A percentile compares a stretch with the other conserved stretches of the same genome.
These are phyloP conservation scores for Geosmithia morbida DNA, from an alignment of 2,329 filamentous ascomycete species.

Conservation along the genomic window DNA sequence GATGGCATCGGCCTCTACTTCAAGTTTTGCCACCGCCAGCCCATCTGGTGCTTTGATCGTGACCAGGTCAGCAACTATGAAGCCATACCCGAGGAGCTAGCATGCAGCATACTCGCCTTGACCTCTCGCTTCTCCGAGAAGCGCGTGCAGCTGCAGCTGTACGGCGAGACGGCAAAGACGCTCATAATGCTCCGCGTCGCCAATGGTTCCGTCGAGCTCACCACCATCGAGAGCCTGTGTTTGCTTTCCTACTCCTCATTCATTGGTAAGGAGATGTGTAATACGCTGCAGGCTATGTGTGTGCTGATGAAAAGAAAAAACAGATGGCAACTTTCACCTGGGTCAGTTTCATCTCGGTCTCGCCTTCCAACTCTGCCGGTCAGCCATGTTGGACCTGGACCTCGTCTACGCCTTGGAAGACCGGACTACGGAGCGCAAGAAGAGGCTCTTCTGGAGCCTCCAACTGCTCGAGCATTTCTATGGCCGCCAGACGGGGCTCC, in stretches of 20 bases:
- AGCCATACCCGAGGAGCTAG: conserved; percentile 22
- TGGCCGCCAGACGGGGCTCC: conserved; percentile 27
- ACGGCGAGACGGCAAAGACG: conserved; percentile 23
- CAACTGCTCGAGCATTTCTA: conserved; percentile 34
- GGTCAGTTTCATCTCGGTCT: conserved; percentile 35
- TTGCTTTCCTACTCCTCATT: conserved; percentile 33
- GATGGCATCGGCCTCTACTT: conserved; percentile 23
- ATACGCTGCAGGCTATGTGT: not conserved
- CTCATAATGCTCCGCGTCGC: conserved; percentile 33
- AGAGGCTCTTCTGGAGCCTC: conserved; percentile 34
- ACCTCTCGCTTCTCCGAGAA: conserved; percentile 22
- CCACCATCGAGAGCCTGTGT: conserved; percentile 35
- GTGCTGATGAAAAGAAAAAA: conserved; percentile 1
- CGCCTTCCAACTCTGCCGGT: conserved; percentile 32
- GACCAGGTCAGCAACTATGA: conserved; percentile 20
- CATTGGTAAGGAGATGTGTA: conserved; percentile 21
- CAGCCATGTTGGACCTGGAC: conserved; percentile 30
- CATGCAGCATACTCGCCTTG: conserved; percentile 23
- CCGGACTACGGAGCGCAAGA: conserved; percentile 25
- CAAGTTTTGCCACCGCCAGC: conserved; percentile 26
- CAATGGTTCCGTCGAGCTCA: conserved; percentile 31
- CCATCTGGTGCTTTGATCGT: conserved; percentile 29
- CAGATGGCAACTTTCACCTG: conserved; percentile 31
- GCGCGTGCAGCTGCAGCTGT: conserved; percentile 15
- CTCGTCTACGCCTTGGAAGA: conserved; percentile 20